Evolutionary conservation across 2,329 filamentous ascomycete species (phyloP), one percentile per base, ranked within the genome.

Genomic region (Aspergillus caelatus): DNA sequence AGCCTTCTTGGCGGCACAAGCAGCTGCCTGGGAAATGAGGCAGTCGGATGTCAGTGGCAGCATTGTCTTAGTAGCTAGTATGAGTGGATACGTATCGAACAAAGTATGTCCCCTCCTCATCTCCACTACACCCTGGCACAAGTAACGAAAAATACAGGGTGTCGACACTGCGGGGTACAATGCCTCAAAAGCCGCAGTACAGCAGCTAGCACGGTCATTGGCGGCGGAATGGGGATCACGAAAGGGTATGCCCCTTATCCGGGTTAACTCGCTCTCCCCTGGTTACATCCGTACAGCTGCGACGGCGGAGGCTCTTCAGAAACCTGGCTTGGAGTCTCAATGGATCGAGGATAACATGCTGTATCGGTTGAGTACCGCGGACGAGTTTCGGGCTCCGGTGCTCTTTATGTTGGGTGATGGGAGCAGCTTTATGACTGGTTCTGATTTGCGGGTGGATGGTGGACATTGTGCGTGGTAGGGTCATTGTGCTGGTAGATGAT

Each of bases 101-200:
- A 72, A 67, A 57, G 57, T 68, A 30, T 30, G 50, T 8, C 30
- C 12, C 26, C 12, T 4, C 11, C 36, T 57, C 12, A 23, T 11
- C 19, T n/a, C 6, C 3, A 19, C 16, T 3, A 16, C 7, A 57
- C 21, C 23, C 4, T 26, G 3, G 14, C 32, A 4, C 9, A 1
- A 39, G 6, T 21, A 16, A 45, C 34, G 1, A 19, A 45, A 6
- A 4, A 32, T 14, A 8, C 48, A 69, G 62, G 67, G 65, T 8
- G 60, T 68, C 1, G 61, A 67, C 39, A 65, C 65, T 4, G 57
- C 67, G 6, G 62, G 30, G 0, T 84, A 84, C 71, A 83, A 83
- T 62, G 70, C 80, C 1, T 82, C 79, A 45, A 84, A 84, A 67
- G 75, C 81, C 0, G 81, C 77, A 0, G 77, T 84, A 8, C 77